Evolutionary conservation across 1,284 basidiomycete species (phyloP), one percentile per base, ranked within the genome.

Genomic region (Peniophora sp.): DNA sequence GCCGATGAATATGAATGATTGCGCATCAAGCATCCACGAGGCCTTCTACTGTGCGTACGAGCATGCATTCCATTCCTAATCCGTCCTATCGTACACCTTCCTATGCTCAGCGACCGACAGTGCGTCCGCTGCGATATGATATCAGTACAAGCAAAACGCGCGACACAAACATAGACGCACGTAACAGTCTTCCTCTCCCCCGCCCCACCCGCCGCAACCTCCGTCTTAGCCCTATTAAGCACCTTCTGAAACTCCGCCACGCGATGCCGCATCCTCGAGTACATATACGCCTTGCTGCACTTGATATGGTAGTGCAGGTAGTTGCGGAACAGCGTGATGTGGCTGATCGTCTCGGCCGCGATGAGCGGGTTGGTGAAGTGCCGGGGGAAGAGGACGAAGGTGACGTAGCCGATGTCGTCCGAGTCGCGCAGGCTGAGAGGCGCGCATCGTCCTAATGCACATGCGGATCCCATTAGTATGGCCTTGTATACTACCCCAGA

Each of bases 291-390:
- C 69, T 99, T 99, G 50, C 89, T 95, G 69, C 96, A 98, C 66
- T 96, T 99, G 81, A 99, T 97, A 70, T 99, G 97, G 70, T 99
- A 99, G 71, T 99, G 97, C 36, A 99, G 76, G 66, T 98, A 98
- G 69, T 98, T 94, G 49, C 97, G 80, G 86, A 99, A 99, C 37
- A 97, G 78, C 67, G 98, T 93, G 63, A 99, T 92, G 62, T 93
- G 92, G 35, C 93, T 95, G 64, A 98, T 98, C 14, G 94, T 96
- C 27, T 77, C 74, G n/a, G 81, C 75, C 6, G 89, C 86, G 35
- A 83, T 75, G n/a, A 78, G 70, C 3, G 83, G 74, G 60, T 85
- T 90, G 56, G 79, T 68, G 67, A 97, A 98, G 75, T 99, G 97
- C 47, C 94, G 89, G 34, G 97, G 97, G 75, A 95, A 97, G 51